Base-by-base conservation (phyloP, 495 filamentous ascomycete species). In the Penicillium arizonense region DNA sequence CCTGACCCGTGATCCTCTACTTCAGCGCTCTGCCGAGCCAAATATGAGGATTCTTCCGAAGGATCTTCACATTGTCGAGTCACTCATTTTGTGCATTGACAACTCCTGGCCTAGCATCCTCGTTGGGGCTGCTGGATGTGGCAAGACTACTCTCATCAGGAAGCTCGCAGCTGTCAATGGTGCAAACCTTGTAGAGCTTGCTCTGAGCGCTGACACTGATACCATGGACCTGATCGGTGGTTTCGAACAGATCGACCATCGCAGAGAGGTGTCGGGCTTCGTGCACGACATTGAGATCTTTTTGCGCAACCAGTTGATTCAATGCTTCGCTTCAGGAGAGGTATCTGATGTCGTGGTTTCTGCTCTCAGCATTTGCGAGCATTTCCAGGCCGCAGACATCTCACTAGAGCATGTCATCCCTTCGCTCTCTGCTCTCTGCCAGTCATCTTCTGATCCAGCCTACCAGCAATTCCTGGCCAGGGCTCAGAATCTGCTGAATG, bases 151-250 rank as follows among this genome's bases (percentile, higher is more conserved):
- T 4, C 68, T 96, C 2, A 75, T 99, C 16, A 75, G 83, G 35
- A 86, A 91, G 44, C 72, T 96, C n/a, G 92, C 95, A 14, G 83
- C 87, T 32, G 61, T 87, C 24, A 78, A 80, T 47, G 93, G 94
- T 23, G 86, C 85, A 36, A 72, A 81, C 5, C 70, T 97, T 11
- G 79, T 89, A 37, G 86, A 88, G 37, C 85, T 97, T 47, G 82
- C 91, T 10, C 76, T 97, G 59, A 97, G 95, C 67, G 83, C 89
- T 4, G 95, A 97, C 55, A 89, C 93, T 43, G 95, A 99, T 68
- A 89, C 93, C 13, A 96, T 93, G 84, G 95, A 99, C 63, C 79
- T 99, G 20, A 87, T 99, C 46, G 95, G 95, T 57, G 91, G 94
- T 0, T 99, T 95, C 63, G 95, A 97, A 62, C 95, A 99, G 70